phyloP scores from a whole-genome alignment of 176 grass and related monocot genomes.

The Zea mays region DNA sequence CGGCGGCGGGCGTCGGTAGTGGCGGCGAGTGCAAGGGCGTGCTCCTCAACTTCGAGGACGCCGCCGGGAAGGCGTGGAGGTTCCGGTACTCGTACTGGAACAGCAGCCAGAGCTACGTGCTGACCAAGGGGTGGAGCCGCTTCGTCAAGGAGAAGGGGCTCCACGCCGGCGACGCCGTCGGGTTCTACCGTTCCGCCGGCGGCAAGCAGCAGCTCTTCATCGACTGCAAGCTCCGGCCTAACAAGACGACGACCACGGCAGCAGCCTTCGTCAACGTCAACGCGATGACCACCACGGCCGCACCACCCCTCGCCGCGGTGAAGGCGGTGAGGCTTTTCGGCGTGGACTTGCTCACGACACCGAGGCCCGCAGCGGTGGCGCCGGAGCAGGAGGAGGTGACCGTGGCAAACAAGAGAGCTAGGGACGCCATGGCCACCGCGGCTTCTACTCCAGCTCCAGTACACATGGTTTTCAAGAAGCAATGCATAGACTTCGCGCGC shows the following conservation, averaged over 20 bases:
- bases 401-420: constrained; percentile 50
- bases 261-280: not conserved
- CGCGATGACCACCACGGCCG: not conserved
- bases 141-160: constrained; percentile 94
- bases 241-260: not conserved
- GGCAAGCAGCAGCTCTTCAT: constrained; percentile 64
- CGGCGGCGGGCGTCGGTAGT: not conserved
- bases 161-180: constrained; percentile 67
- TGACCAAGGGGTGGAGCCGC: constrained; percentile 92
- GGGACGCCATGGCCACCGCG: constrained; percentile 14
- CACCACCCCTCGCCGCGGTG: not conserved
- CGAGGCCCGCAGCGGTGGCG: not conserved
- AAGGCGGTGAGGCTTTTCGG: constrained; percentile 64
- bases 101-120: constrained; percentile 99
- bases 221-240: constrained; percentile 60
- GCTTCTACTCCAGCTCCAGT: not conserved
- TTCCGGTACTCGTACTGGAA: constrained; percentile 99
- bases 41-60: constrained; percentile 87
- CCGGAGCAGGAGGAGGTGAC: constrained; percentile 12
- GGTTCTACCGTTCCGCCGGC: constrained; percentile 55
- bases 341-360: constrained; percentile 54
- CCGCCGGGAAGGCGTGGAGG: constrained; percentile 72
- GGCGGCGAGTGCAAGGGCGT: constrained; percentile 61
- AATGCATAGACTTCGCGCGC: constrained; percentile 50
- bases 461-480: constrained; percentile 67